phyloP scores from a whole-genome alignment of 805 yeast species.

The Ogataea pilisensis region DNA sequence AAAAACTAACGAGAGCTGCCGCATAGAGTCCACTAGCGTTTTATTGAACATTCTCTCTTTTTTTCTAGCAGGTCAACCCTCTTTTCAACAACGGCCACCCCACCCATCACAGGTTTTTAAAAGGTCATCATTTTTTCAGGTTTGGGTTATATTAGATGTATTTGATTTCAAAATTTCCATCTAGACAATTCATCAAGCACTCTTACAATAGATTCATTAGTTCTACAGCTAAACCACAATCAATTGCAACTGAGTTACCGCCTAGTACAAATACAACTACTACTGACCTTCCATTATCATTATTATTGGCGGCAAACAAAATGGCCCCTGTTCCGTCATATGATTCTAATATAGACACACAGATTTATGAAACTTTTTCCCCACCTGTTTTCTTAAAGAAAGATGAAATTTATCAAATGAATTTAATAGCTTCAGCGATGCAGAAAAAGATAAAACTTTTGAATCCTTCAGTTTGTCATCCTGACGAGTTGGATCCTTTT shows the following conservation, averaged over 20 bases:
- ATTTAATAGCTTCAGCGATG: conserved; percentile 9
- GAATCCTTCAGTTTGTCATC: conserved; percentile 22
- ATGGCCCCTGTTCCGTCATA: conserved; percentile 14
- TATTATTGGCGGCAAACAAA: conserved; percentile 1
- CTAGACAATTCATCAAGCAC: not conserved
- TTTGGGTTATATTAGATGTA: conserved; percentile 2
- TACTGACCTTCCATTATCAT: not conserved
- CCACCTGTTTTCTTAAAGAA: not conserved
- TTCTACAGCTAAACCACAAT: conserved; percentile 9
- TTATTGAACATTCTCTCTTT: no score
- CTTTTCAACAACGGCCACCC: not conserved
- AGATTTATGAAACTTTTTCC: no score
- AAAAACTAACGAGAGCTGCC: conserved; percentile 45
- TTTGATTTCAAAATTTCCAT: conserved; percentile 1
- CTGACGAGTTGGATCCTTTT: conserved; percentile 83
- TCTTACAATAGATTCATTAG: conserved; percentile 7
- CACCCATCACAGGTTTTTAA: no score
- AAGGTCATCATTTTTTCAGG: not conserved
- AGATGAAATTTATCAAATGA: conserved; percentile 6
- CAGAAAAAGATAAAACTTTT: conserved; percentile 10
- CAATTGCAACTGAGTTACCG: not conserved
- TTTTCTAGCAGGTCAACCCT: not conserved
- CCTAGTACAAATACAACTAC: not conserved
- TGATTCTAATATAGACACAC: not conserved
- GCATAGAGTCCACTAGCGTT: conserved; percentile 34